Evolutionary conservation across 1,284 basidiomycete species (phyloP), one percentile per base, ranked within the genome.

Genomic region (Acaromyces ingoldii): DNA sequence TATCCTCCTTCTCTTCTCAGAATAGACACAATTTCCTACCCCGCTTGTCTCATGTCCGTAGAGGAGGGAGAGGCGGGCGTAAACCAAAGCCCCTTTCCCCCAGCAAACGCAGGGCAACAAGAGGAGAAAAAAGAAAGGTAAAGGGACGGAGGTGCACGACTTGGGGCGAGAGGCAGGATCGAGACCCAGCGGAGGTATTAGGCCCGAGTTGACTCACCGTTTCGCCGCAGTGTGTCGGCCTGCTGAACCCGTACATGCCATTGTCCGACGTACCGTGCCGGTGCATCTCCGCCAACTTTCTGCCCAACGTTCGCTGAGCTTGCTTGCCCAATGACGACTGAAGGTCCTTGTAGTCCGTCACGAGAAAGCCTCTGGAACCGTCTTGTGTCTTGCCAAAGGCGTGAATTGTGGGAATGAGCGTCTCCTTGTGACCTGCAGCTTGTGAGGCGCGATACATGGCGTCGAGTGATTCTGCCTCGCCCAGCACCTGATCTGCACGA

Each of bases 201-300:
- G n/a, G n/a, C n/a, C n/a, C n/a, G n/a, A n/a, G n/a, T n/a, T 17
- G 13, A 45, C 42, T 45, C 42, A 45, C 42, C 13, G 55, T 58
- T 6, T 21, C 53, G 15, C 55, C 55, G 34, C 55, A 58, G 43
- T 54, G 53, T 9, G 55, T 58, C 2, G 55, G 55, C 10, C 47
- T 49, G 13, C 33, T 22, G 19, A 58, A 58, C 2, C 55, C 55
- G 29, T 41, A 55, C 17, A 50, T 34, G 25, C 44, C 44, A 29
- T 49, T 51, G 34, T 38, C 31, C 11, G 34, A 49, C 19, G 39
- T 41, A 30, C 39, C 53, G 15, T 33, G 7, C 31, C 17, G 25
- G 33, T 58, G 55, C 53, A 58, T 50, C 25, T 36, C 24, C 3
- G 55, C 55, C 33, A 58, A 44, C 24, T 46, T 46, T 33, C 36